Base-by-base conservation (phyloP, 768 basidiomycete species). In the Hypsizygus marmoreus region DNA sequence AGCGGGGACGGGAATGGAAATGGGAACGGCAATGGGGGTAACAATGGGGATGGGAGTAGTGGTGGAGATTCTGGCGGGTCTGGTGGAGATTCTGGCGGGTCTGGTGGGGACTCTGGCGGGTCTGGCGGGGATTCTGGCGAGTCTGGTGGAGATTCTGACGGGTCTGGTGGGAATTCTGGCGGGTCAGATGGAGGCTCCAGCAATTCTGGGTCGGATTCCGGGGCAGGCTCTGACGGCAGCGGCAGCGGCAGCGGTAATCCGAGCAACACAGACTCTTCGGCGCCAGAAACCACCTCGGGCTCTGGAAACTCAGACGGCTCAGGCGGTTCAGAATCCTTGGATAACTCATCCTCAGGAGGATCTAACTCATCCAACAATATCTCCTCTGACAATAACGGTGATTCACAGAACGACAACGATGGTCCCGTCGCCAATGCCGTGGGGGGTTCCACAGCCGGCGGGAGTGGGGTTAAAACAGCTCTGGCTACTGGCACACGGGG, bases 31-130 rank as follows among this genome's bases (percentile, higher is more conserved):
- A 56, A 46, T 34, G 50, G 57, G 1, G 47, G 37, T 13, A 48
- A 53, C 14, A 56, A 31, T 34, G 50, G 50, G 9, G 44, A 35
- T 39, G 54, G 57, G 12, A 46, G 23, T 39, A 28, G 32, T n/a
- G 19, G 24, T 44, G 39, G 34, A 16, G 26, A 39, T 20, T 26
- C 39, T 13, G 37, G 38, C n/a, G 33, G 22, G n/a, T 33, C 35
- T 23, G 36, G 37, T 28, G 46, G 42, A 22, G 37, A 30, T 34
- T 23, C 17, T 10, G 37, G 28, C 19, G 50, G 52, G 2, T 45
- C 47, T 9, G 43, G 46, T 6, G 49, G 51, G 4, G 43, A 45
- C 33, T 48, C 36, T 26, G 33, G 49, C 23, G 54, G 52, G n/a
- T n/a, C n/a, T 23, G 51, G 50, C 8, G 48, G 47, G 26, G 42